These are phyloP conservation scores for Vairimorpha ceranae DNA, from an alignment of 371 early-diverging fungal species.

Conservation along the genomic window DNA sequence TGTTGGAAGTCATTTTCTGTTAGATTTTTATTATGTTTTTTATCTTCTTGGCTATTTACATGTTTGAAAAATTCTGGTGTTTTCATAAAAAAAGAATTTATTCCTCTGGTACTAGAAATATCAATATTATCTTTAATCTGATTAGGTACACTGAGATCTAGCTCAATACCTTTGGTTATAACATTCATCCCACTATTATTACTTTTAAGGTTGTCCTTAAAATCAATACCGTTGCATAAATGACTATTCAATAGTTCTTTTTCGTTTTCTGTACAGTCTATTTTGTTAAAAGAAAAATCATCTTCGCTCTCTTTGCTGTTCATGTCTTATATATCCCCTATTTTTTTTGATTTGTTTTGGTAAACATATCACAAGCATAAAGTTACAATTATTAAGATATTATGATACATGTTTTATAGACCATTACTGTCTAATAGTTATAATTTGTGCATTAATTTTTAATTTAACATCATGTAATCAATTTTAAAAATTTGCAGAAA, in stretches of 20 bases:
- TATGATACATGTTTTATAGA: too few relatives aligned
- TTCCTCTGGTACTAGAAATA: neutral
- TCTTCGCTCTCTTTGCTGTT: too few relatives aligned
- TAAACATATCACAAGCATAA: neutral
- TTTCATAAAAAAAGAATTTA: neutral
- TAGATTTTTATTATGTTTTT: neutral
- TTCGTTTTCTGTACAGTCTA: too few relatives aligned
- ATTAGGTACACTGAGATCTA: neutral
- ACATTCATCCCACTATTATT: neutral
- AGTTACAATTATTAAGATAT: too few relatives aligned
- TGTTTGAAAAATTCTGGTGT: neutral
- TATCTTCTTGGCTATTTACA: neutral
- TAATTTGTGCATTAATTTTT: too few relatives aligned
- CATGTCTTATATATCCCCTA: slow-evolving; percentile 4
- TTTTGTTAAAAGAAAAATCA: too few relatives aligned
- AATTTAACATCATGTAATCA: too few relatives aligned
- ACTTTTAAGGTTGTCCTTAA: neutral
- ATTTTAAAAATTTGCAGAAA: too few relatives aligned
- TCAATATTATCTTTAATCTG: too few relatives aligned
- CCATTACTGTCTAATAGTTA: too few relatives aligned
- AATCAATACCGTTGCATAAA: neutral
- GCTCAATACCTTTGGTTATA: neutral
- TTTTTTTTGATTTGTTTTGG: slow-evolving; percentile 3
- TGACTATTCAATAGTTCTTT: too few relatives aligned
- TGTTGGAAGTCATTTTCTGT: neutral